These are phyloP conservation scores for Alternaria consortialis DNA, from an alignment of 2,329 filamentous ascomycete genomes.

Conservation along the genomic window DNA sequence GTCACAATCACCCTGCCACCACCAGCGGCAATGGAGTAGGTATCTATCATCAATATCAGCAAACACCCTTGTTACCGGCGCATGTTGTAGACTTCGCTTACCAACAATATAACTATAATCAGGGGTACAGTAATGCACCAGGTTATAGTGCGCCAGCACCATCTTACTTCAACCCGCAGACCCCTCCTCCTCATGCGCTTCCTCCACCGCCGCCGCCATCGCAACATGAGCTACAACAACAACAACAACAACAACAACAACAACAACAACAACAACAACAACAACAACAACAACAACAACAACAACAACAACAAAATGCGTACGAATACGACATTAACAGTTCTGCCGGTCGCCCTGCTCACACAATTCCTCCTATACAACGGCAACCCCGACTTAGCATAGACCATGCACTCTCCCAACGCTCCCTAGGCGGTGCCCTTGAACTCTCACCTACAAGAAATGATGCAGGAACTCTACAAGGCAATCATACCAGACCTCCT, in stretches of 20 bases:
- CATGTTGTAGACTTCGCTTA: not conserved
- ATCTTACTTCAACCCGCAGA: not conserved
- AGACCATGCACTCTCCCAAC: not conserved
- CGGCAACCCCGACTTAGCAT: not conserved
- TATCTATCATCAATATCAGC: slow-evolving; percentile 7
- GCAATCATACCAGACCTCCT: not conserved
- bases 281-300: not conserved
- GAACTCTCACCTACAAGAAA: slow-evolving; percentile 6
- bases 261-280: not conserved
- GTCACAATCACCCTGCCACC: not conserved
- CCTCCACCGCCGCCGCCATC: not conserved
- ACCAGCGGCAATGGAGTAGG: not conserved
- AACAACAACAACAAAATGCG: not conserved
- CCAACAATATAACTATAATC: not conserved
- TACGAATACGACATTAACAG: slow-evolving; percentile 9
- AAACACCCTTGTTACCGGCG: not conserved
- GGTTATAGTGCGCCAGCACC: not conserved
- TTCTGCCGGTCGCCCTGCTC: slow-evolving; percentile 2
- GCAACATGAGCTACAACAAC: not conserved
- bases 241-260: not conserved
- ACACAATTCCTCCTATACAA: not conserved
- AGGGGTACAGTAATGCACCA: not conserved
- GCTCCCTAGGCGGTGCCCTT: not conserved
- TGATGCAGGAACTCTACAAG: not conserved
- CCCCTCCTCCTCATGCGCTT: not conserved